These are phyloP conservation scores for Pseudocercospora fuligena DNA, from an alignment of 2,329 filamentous ascomycete genomes.

Conservation along the genomic window DNA sequence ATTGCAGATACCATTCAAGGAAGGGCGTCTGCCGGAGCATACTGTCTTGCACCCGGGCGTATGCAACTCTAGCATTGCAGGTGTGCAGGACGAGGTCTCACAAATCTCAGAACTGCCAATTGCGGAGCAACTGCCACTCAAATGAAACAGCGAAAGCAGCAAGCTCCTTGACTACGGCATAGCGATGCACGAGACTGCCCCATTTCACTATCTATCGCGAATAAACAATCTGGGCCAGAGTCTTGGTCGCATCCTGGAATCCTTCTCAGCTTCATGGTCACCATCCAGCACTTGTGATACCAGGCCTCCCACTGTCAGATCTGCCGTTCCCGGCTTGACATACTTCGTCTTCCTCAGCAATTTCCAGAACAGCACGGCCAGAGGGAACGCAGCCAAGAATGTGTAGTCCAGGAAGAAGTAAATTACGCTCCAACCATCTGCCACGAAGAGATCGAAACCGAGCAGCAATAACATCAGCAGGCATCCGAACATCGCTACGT, in stretches of 20 bases:
- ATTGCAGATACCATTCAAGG: conserved; percentile 36
- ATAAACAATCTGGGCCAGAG: neutral
- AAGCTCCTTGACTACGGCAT: no score
- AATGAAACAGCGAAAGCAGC: no score
- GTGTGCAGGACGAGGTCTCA: no score
- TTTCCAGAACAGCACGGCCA: conserved; percentile 17
- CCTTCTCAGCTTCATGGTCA: conserved; percentile 13
- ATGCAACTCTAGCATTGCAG: neutral
- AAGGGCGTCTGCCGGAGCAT: conserved; percentile 27
- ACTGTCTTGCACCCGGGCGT: neutral
- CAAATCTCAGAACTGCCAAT: no score
- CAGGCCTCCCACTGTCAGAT: conserved; percentile 21
- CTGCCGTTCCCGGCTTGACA: conserved; percentile 18
- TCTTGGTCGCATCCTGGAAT: neutral
- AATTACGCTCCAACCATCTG: conserved; percentile 45
- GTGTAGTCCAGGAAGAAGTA: conserved; percentile 55
- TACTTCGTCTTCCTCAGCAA: conserved; percentile 15
- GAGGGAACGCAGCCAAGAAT: conserved; percentile 17
- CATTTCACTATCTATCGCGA: no score
- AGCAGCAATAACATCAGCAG: conserved; percentile 50
- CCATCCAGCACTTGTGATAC: conserved; percentile 20
- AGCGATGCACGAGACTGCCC: no score
- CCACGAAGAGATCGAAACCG: conserved; percentile 50
- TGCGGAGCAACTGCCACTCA: no score
- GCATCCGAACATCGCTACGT: conserved; percentile 28